A percentile compares a stretch with the other conserved stretches of the same genome.
Conservation (phyloP, 1,284 basidiomycete species). For the Puccinia hordei region DNA sequence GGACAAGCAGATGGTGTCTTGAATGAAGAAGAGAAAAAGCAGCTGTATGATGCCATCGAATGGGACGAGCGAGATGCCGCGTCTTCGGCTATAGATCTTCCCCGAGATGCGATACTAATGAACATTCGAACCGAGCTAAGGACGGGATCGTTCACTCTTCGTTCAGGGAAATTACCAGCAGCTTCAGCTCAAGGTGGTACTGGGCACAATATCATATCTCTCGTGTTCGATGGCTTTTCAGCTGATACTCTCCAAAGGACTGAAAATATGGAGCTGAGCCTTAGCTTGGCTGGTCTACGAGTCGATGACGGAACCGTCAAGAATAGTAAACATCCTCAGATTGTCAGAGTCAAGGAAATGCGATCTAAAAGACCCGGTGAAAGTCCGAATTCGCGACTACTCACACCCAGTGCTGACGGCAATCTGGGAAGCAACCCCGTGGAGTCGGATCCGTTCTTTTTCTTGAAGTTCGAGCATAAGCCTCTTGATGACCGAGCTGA, state of each 20-base stretch:
- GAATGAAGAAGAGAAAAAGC: constrained; percentile 87
- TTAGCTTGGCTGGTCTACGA: constrained; percentile 83
- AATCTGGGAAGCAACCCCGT: constrained; percentile 53
- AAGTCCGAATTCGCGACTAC: constrained; percentile 53
- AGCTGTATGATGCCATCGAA: constrained; percentile 91
- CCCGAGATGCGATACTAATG: constrained; percentile 79
- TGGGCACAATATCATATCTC: constrained; percentile 74
- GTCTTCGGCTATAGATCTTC: constrained; percentile 67
- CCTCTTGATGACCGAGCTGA: constrained; percentile 92
- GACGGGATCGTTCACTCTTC: constrained; percentile 82
- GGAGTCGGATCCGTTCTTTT: constrained; percentile 78
- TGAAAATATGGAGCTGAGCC: constrained; percentile 78
- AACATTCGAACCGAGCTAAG: constrained; percentile 77
- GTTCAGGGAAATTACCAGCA: constrained; percentile 61
- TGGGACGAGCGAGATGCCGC: constrained; percentile 77
- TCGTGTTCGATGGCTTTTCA: constrained; percentile 85
- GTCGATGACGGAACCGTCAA: constrained; percentile 88
- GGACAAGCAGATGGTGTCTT: constrained; percentile 68
- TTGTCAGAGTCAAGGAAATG: constrained; percentile 83
- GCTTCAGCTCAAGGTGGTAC: constrained; percentile 3
- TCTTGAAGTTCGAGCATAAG: constrained; percentile 86
- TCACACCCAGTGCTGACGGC: constrained; percentile 56
- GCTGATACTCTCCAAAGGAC: constrained; percentile 82
- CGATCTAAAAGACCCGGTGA: constrained; percentile 46
- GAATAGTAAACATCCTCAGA: constrained; percentile 82